phyloP scores from a whole-genome alignment of 2,329 filamentous ascomycete species.

The Colletotrichum liaoningense region DNA sequence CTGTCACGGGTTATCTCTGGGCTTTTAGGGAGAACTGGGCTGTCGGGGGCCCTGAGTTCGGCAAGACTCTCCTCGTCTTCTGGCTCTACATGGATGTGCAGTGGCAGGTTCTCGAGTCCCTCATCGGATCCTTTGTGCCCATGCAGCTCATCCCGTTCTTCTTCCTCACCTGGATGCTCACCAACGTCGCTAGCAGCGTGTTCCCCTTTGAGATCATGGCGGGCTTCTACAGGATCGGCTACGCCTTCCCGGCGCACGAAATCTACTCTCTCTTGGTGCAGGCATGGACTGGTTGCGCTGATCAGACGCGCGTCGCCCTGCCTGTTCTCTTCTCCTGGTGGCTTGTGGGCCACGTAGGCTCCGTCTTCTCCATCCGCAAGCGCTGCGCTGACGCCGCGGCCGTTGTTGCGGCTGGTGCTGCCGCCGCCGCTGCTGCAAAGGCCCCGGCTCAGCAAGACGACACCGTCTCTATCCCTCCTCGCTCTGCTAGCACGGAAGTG shows the following conservation, averaged over 20 bases:
- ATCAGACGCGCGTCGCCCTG: slow-evolving; percentile 49
- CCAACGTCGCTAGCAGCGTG: slow-evolving; percentile 51
- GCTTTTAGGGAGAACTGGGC: slow-evolving; percentile 55
- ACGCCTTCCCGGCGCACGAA: slow-evolving; percentile 49
- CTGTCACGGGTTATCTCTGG: slow-evolving; percentile 55
- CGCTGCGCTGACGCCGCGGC: slow-evolving; percentile 22
- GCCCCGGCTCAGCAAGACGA: neutral
- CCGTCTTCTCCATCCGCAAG: slow-evolving; percentile 41
- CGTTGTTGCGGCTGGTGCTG: slow-evolving; percentile 6
- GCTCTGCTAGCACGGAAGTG: slow-evolving; percentile 14
- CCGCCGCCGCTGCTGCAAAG: neutral
- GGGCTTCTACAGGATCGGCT: slow-evolving; percentile 53
- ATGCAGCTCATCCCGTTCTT: slow-evolving; percentile 53
- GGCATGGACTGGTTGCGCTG: slow-evolving; percentile 57
- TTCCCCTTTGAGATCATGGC: slow-evolving; percentile 50
- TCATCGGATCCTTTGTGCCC: slow-evolving; percentile 42
- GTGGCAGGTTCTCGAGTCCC: slow-evolving; percentile 53
- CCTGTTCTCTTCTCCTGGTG: slow-evolving; percentile 56
- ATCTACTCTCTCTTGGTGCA: slow-evolving; percentile 50
- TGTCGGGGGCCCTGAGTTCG: slow-evolving; percentile 46
- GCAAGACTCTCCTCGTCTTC: slow-evolving; percentile 42
- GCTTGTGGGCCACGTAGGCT: slow-evolving; percentile 41
- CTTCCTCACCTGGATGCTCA: slow-evolving; percentile 54
- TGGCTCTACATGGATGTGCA: slow-evolving; percentile 57
- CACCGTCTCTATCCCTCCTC: neutral